These are phyloP conservation scores for Microbotryum lychnidis-dioicae DNA, from an alignment of 1,284 basidiomycete genomes.

Conservation along the genomic window DNA sequence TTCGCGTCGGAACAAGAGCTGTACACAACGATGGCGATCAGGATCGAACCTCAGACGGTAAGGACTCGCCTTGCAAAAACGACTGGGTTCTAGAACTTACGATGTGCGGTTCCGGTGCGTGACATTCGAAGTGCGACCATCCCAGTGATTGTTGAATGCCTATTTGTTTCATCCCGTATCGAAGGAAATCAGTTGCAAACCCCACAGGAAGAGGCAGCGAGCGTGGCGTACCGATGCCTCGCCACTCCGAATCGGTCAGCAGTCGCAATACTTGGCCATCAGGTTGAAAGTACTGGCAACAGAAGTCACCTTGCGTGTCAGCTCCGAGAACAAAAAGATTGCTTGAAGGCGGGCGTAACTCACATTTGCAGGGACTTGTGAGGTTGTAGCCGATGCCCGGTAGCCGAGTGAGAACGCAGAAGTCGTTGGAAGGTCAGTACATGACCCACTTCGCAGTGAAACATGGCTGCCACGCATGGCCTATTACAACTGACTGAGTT, in stretches of 20 bases:
- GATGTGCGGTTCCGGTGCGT: constrained; percentile 28
- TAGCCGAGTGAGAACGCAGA: neutral
- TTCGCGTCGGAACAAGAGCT: constrained; percentile 30
- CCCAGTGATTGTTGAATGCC: constrained; percentile 16
- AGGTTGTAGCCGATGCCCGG: neutral
- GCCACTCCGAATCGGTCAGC: constrained; percentile 27
- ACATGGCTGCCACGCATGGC: neutral
- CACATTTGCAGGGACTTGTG: constrained; percentile 23
- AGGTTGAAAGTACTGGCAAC: constrained; percentile 22
- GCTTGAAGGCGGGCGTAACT: neutral
- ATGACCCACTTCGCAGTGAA: neutral
- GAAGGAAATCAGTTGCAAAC: neutral
- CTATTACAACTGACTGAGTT: constrained; percentile 14
- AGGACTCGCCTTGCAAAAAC: neutral
- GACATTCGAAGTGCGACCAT: constrained; percentile 21
- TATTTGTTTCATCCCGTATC: too few species aligned
- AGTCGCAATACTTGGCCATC: constrained; percentile 24
- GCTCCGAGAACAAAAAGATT: neutral
- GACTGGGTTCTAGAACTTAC: neutral
- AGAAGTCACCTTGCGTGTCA: neutral
- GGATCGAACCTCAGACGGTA: neutral
- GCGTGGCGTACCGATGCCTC: constrained; percentile 24
- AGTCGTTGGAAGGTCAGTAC: neutral
- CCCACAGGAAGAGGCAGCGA: neutral
- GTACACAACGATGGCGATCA: neutral